Evolutionary conservation across 345 rosid genomes (phyloP).

Genomic region (Moringa oleifera): DNA sequence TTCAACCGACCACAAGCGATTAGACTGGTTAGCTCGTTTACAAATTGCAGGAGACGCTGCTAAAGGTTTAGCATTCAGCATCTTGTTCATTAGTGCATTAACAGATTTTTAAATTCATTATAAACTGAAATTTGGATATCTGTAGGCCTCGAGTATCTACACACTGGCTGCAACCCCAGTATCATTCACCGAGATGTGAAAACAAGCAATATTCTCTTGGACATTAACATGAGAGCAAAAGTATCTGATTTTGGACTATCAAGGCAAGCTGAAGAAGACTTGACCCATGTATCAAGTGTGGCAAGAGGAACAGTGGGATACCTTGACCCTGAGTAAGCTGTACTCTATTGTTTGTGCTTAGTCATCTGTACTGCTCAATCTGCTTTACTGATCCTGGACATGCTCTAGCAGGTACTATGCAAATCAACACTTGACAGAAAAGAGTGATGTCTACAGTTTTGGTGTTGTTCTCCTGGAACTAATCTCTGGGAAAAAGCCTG

Average conservation of each 20-base stretch:
- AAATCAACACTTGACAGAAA: conserved; percentile 83
- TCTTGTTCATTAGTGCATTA: conserved; percentile 7
- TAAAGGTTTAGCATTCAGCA: conserved; percentile 50
- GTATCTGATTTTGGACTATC: conserved; percentile 98
- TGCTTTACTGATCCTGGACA: conserved; percentile 4
- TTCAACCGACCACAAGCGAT: conserved; percentile 44
- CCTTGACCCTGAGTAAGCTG: conserved; percentile 88
- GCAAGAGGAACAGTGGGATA: conserved; percentile 94
- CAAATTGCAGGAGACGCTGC: conserved; percentile 89
- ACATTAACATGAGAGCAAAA: conserved; percentile 91
- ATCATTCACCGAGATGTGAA: conserved; percentile 97
- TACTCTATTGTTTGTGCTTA: background rate
- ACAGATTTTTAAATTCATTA: conserved; percentile 10
- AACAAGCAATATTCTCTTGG: conserved; percentile 89
- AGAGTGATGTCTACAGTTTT: conserved; percentile 96
- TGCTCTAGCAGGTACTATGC: conserved; percentile 67
- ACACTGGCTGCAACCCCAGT: conserved; percentile 89
- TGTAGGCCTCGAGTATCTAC: conserved; percentile 97
- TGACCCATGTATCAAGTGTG: conserved; percentile 87
- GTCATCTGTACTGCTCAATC: background rate
- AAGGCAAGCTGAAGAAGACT: conserved; percentile 86
- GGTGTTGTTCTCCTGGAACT: conserved; percentile 95
- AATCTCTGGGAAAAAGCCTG: conserved; percentile 85
- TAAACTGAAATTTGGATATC: conserved; percentile 30
- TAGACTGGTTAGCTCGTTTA: conserved; percentile 77